Percentiles rank a stretch among this genome's conserved stretches.
phyloP scores from a whole-genome alignment of 169 alveolate species.

The Plasmodium ovale region DNA sequence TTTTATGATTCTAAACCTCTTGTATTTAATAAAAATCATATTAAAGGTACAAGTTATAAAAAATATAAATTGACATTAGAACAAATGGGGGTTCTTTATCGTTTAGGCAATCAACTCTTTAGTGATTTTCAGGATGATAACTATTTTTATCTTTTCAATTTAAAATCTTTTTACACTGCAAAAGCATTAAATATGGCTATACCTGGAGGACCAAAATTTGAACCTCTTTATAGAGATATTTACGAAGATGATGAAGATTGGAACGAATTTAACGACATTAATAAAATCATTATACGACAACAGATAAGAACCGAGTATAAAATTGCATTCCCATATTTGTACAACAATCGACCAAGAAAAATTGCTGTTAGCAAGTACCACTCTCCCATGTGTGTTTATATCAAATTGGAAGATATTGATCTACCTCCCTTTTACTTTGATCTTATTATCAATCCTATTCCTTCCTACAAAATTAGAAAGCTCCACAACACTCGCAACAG shows the following conservation, averaged over 20 bases:
- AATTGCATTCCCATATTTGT: conserved; percentile 99
- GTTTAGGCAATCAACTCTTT: conserved; percentile 97
- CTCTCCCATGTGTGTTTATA: conserved; percentile 88
- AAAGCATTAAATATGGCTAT: conserved; percentile 99
- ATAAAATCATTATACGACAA: conserved; percentile 97
- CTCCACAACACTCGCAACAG: conserved; percentile 73
- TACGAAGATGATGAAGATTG: conserved; percentile 99
- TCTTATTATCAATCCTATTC: conserved; percentile 97
- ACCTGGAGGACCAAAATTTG: conserved; percentile 99
- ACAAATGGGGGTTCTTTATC: conserved; percentile 97
- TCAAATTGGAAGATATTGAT: conserved; percentile 94
- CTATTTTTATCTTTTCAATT: conserved; percentile 97
- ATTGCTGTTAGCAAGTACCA: conserved; percentile 92
- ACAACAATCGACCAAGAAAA: conserved; percentile 97
- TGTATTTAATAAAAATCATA: conserved; percentile 80
- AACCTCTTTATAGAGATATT: conserved; percentile 98
- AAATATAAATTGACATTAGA: conserved; percentile 95
- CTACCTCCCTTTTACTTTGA: conserved; percentile 97
- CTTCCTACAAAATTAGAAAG: conserved; percentile 93
- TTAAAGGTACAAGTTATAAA: conserved; percentile 94
- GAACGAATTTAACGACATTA: conserved; percentile 99
- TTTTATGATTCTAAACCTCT: conserved; percentile 90
- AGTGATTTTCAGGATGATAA: conserved; percentile 97
- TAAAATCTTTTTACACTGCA: conserved; percentile 98
- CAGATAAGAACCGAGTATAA: conserved; percentile 98